phyloP scores from a whole-genome alignment of 306 rosid genomes.

The Acacia crassicarpa region DNA sequence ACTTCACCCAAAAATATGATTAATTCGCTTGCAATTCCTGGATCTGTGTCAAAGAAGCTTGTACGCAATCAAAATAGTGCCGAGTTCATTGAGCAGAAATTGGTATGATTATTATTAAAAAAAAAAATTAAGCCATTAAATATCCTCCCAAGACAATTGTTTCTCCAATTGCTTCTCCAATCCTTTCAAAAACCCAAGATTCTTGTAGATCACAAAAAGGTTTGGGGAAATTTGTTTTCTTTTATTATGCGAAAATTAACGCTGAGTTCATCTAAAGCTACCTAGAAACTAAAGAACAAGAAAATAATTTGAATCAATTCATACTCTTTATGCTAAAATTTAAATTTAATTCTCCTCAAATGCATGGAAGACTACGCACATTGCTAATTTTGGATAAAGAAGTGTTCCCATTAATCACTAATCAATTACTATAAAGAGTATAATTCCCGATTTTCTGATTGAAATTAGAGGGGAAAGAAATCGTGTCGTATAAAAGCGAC shows the following conservation, averaged over 20 bases:
- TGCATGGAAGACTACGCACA: background rate
- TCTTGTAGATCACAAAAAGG: background rate
- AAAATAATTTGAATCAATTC: too few relatives aligned
- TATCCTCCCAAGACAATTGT: too few relatives aligned
- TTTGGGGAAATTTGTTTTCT: too few relatives aligned
- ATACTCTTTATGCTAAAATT: too few relatives aligned
- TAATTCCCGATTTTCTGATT: background rate
- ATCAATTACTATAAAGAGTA: background rate
- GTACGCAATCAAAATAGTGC: background rate
- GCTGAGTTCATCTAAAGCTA: too few relatives aligned
- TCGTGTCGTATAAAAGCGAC: background rate
- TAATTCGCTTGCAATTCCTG: constrained; percentile 16
- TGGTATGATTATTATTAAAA: too few relatives aligned
- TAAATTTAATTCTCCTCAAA: too few relatives aligned
- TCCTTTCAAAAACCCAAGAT: background rate
- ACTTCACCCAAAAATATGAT: constrained; percentile 16
- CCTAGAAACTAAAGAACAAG: too few relatives aligned
- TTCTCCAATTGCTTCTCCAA: too few relatives aligned
- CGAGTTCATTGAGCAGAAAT: too few relatives aligned
- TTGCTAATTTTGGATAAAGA: background rate
- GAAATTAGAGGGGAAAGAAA: background rate
- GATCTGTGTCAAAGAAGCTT: constrained; percentile 9
- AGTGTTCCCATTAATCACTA: background rate
- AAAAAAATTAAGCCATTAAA: too few relatives aligned
- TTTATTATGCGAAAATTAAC: too few relatives aligned